Evolutionary conservation across 768 basidiomycete species (phyloP).

Genomic region (Asterophora lycoperdoides): DNA sequence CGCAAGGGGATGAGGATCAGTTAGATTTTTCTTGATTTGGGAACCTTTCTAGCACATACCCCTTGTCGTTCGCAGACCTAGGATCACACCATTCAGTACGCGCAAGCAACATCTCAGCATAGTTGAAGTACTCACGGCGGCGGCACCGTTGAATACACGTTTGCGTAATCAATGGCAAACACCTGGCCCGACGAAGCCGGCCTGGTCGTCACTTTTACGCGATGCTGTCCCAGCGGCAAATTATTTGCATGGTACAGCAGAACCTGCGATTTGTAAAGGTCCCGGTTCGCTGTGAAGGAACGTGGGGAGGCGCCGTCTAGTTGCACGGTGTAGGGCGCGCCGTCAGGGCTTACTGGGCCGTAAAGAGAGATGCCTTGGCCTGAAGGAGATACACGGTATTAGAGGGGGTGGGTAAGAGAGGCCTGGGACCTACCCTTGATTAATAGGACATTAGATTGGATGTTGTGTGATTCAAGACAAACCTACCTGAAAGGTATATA

Average conservation of each 20-base stretch:
- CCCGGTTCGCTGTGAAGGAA: conserved; percentile 19
- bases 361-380: conserved; percentile 45
- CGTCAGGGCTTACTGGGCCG: conserved; percentile 35
- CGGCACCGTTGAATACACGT: conserved; percentile 7
- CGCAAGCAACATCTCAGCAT: no score
- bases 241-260: conserved; percentile 22
- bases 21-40: no score
- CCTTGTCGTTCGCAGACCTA: no score
- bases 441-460: not conserved
- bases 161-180: conserved; percentile 13
- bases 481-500: conserved; percentile 38
- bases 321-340: conserved; percentile 31
- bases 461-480: not conserved
- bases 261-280: conserved; percentile 23
- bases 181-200: conserved; percentile 6
- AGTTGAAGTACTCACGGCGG: conserved; percentile 1
- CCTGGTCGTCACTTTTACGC: conserved; percentile 5
- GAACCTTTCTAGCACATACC: no score
- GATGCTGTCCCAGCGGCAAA: conserved; percentile 6
- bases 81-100: no score
- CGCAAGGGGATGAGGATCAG: no score
- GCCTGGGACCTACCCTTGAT: not conserved
- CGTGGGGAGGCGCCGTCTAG: conserved; percentile 27
- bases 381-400: conserved; percentile 5
- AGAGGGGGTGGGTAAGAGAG: not conserved